These are phyloP conservation scores for Nitzschia sp. DNA, from an alignment of 108 stramenopile genomes.

Conservation along the genomic window DNA sequence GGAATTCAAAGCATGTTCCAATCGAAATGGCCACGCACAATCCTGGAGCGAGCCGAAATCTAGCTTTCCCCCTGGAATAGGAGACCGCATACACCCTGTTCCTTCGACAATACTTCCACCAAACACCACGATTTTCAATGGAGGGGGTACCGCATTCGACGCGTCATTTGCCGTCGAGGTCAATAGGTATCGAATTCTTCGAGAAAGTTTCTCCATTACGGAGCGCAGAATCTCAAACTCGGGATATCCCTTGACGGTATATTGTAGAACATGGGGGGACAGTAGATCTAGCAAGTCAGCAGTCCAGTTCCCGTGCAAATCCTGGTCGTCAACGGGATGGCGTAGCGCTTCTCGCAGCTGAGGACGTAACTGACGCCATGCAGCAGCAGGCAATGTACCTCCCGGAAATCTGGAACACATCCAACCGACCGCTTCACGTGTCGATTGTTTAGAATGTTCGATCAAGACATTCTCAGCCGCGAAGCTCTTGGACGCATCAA, in stretches of 20 bases:
- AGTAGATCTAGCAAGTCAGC: not conserved
- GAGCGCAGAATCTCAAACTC: not conserved
- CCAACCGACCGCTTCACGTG: too few species aligned
- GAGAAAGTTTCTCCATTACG: not conserved
- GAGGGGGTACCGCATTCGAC: not conserved
- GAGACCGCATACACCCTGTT: constrained; percentile 35
- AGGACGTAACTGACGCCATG: not conserved
- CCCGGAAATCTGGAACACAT: not conserved
- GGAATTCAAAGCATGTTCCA: constrained; percentile 14
- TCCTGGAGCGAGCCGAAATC: constrained; percentile 27
- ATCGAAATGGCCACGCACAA: constrained; percentile 61
- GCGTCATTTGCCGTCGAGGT: not conserved
- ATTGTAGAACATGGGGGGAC: not conserved
- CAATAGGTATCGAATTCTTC: not conserved
- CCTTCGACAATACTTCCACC: constrained; percentile 64
- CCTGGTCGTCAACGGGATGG: constrained; percentile 3
- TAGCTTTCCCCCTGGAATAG: constrained; percentile 4
- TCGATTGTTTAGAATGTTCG: too few species aligned
- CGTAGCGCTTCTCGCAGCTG: not conserved
- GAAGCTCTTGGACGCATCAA: too few species aligned
- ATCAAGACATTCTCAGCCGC: too few species aligned
- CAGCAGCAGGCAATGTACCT: not conserved
- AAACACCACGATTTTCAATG: constrained; percentile 53
- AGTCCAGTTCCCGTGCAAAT: constrained; percentile 1
- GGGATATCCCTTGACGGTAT: not conserved